phyloP scores from a whole-genome alignment of 179 eudicot genomes.

The Sideroxylon spinosum region DNA sequence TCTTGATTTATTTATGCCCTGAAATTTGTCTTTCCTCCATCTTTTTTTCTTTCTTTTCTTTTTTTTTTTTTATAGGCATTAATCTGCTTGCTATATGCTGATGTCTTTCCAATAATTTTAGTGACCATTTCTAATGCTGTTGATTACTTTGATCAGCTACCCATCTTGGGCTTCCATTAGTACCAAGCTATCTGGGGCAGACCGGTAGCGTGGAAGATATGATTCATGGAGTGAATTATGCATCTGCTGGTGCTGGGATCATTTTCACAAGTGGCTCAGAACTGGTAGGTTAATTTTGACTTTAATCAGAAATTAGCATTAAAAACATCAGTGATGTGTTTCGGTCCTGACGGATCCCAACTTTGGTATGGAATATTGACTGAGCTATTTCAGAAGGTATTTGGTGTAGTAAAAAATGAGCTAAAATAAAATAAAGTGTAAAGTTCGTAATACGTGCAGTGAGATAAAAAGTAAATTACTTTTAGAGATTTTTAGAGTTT shows the following conservation, averaged over 20 bases:
- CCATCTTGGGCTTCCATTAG: conserved; percentile 41
- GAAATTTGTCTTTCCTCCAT: not conserved
- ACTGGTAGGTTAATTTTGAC: conserved; percentile 35
- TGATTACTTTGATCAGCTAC: conserved; percentile 24
- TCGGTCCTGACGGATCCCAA: too few relatives aligned
- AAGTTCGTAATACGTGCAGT: too few relatives aligned
- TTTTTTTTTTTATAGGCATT: not conserved
- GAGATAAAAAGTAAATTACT: too few relatives aligned
- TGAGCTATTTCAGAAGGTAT: too few relatives aligned
- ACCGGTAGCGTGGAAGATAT: conserved; percentile 53
- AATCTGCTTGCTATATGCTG: not conserved
- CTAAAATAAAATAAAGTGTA: too few relatives aligned
- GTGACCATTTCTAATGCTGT: not conserved
- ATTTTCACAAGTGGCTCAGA: conserved; percentile 83
- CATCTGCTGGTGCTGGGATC: conserved; percentile 91
- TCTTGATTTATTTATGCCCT: conserved; percentile 5
- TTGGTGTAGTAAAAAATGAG: too few relatives aligned
- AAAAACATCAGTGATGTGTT: not conserved
- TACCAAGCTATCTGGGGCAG: conserved; percentile 75
- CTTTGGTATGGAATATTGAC: too few relatives aligned
- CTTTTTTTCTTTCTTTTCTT: not conserved
- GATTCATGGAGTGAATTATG: conserved; percentile 82
- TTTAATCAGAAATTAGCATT: not conserved
- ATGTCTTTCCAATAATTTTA: not conserved
- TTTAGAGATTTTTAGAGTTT: too few relatives aligned